These are phyloP conservation scores for Penicillium paxilli DNA, from an alignment of 495 filamentous ascomycete genomes.

Conservation along the genomic window DNA sequence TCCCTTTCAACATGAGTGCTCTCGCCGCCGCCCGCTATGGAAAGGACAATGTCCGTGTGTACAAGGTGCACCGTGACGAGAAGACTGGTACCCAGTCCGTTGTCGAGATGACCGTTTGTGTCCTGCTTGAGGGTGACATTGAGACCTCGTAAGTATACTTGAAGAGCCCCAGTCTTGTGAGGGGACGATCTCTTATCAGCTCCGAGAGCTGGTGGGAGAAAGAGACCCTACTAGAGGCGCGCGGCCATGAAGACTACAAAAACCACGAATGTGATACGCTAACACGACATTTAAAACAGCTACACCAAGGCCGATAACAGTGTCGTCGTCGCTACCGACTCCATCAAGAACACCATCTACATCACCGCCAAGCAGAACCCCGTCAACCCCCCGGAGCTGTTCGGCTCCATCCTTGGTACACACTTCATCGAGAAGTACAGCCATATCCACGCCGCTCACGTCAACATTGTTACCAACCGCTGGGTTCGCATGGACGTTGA, in stretches of 20 bases:
- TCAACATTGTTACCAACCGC: conserved; percentile 79
- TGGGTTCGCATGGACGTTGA: conserved; percentile 91
- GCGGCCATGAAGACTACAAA: too few species aligned
- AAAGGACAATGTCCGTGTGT: conserved; percentile 98
- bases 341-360: conserved; percentile 97
- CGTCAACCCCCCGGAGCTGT: conserved; percentile 90
- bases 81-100: conserved; percentile 77
- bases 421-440: conserved; percentile 87
- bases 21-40: conserved; percentile 80
- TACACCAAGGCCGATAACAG: conserved; percentile 95
- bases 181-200: neutral
- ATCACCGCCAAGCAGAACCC: conserved; percentile 92
- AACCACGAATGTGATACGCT: too few species aligned
- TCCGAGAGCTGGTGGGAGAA: too few species aligned
- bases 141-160: conserved; percentile 68
- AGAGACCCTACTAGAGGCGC: too few species aligned
- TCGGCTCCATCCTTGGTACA: conserved; percentile 75
- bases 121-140: conserved; percentile 86
- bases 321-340: conserved; percentile 93
- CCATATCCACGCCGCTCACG: conserved; percentile 81
- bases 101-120: conserved; percentile 92
- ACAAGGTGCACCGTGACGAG: conserved; percentile 83
- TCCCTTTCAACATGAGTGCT: conserved; percentile 30
- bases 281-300: too few species aligned
- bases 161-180: too few species aligned